Base-by-base conservation (phyloP, 2,329 filamentous ascomycete species). In the Cordyceps farinosa region DNA sequence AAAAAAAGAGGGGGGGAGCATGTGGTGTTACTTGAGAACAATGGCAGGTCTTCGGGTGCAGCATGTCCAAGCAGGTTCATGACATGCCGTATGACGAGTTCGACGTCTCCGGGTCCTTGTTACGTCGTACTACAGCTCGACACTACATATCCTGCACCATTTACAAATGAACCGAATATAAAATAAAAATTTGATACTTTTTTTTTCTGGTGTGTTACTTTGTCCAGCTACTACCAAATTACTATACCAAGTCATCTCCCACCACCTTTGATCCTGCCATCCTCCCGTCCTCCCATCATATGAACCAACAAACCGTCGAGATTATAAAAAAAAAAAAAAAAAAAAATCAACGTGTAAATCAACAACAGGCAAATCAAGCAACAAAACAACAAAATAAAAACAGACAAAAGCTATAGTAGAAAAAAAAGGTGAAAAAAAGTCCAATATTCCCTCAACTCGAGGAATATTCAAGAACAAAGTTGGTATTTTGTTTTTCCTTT, bases 391-490 rank as follows among this genome's bases (percentile, higher is more conserved):
- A 40, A 54, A 6, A 36, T 6, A 48, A 29, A 29, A 38, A 38
- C 1, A 22, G 22, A 45, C 22, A 45, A 53, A 53, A 53, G 32
- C 30, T 38, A 30, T 53, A 29, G n/a, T 27, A 47, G 22, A 36
- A 27, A 44, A 47, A 48, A 48, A 29, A 44, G 11, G 29, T 38
- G 5, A 17, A 15, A 17, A 29, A 38, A 5, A 3, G 44, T 4
- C 29, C 15, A 54, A 30, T 40, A 22, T 54, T 22, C 22, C 15
- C 50, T 22, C 27, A 17, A 5, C 10, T 27, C 32, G 17, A 27
- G 50, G 29, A 50, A 53, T 27, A 38, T 59, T 51, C 56, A 59
- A 42, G 27, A 51, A 50, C 32, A 42, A 22, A 59, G 45, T 51
- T 42, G 45, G 56, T 51, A 40, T 59, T 22, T 22, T 40, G 27